Percentiles rank a stretch among this genome's conserved stretches.
Evolutionary conservation across 1,284 basidiomycete genomes (phyloP).

Genomic region (Microstroma glucosiphilum): DNA sequence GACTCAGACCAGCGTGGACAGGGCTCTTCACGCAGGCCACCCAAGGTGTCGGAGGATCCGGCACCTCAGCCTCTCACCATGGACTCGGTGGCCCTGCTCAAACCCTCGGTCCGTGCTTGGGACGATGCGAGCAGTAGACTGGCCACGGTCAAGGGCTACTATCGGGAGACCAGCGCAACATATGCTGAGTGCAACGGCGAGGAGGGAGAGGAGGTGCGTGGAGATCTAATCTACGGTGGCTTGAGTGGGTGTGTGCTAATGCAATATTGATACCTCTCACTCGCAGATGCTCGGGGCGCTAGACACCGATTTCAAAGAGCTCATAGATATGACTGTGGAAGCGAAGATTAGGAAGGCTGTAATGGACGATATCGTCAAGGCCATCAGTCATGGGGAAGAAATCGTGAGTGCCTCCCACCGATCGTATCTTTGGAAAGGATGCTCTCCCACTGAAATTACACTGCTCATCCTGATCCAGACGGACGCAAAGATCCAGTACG

Average conservation of each 20-base stretch:
- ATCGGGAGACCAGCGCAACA: not conserved
- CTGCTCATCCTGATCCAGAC: not conserved
- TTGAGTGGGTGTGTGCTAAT: too few relatives aligned
- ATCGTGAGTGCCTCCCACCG: not conserved
- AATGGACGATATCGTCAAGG: not conserved
- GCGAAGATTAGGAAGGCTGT: not conserved
- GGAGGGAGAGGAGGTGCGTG: too few relatives aligned
- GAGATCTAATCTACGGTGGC: too few relatives aligned
- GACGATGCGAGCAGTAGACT: too few relatives aligned
- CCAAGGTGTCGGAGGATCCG: not conserved
- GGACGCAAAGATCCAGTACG: not conserved
- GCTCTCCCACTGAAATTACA: too few relatives aligned
- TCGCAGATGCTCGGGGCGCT: not conserved
- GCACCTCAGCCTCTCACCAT: constrained; percentile 1
- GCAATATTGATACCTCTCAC: not conserved
- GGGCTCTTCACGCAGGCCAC: not conserved
- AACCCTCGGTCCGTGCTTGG: too few relatives aligned
- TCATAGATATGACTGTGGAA: not conserved
- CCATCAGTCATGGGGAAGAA: not conserved
- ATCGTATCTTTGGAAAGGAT: too few relatives aligned
- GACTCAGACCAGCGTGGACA: not conserved
- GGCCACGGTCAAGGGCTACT: too few relatives aligned
- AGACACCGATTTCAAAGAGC: not conserved
- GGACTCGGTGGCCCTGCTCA: not conserved
- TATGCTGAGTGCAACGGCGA: not conserved